Evolutionary conservation across 805 yeast species (phyloP), one percentile per base, ranked within the genome.

Genomic region (Nakazawaea anatomiae): DNA sequence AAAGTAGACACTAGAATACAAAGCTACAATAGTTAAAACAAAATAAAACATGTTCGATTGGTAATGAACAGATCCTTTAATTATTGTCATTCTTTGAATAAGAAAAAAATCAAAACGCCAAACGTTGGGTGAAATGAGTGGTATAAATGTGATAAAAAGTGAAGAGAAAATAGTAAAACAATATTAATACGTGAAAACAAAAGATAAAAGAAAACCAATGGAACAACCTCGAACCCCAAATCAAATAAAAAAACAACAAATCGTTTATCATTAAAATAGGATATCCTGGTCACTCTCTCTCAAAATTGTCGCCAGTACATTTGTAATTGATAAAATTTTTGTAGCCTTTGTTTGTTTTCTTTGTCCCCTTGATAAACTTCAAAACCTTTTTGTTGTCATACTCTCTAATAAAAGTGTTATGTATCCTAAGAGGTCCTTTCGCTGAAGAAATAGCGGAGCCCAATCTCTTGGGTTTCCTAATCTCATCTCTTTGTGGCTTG

Each of bases 301-400:
- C 39, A 27, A 32, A 44, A 31, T 49, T 49, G 34, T 49, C 52
- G 25, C 48, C 48, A 2, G 47, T 44, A 34, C 39, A 50, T n/a
- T 51, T 46, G 39, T 51, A 51, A 28, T 46, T 51, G 36, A 51
- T 51, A 40, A 51, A 51, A 43, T 51, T 51, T 36, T 46, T 51
- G 47, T 45, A 51, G 38, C 53, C 53, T 42, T 39, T 44, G 28
- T 51, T 51, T 11, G 53, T 51, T 25, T 51, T 51, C 42, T 51
- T 51, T 12, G 50, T 46, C n/a, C 47, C 52, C 12, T 44, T 49
- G 28, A 44, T 49, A 41, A 44, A 44, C 18, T 44, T 49, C 12
- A n/a, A 32, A 6, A 49, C 40, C 39, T 44, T 49, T 32, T 44
- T 44, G 18, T 44, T 38, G 14, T 49, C 34, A 25, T 49, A 49